These are phyloP conservation scores for Sclerotinia spermophila DNA, from an alignment of 2,329 filamentous ascomycete species.

Conservation along the genomic window DNA sequence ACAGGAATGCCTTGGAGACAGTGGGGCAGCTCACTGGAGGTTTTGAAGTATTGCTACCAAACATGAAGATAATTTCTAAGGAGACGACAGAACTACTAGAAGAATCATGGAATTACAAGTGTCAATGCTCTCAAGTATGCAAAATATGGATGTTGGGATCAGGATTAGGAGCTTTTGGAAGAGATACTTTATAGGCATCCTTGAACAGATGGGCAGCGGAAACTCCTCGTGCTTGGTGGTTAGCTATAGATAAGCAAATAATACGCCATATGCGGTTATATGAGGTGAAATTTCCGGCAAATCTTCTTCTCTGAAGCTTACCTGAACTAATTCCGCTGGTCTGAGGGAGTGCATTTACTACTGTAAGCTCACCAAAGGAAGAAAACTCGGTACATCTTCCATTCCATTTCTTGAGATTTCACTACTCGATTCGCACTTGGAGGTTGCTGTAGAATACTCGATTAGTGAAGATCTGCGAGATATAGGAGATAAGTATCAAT, in stretches of 20 bases:
- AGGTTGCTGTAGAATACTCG: not conserved
- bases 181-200: not conserved
- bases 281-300: not conserved
- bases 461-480: not conserved
- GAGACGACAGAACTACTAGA: not conserved
- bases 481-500: not conserved
- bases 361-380: not conserved
- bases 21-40: not conserved
- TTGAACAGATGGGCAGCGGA: not conserved
- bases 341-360: not conserved
- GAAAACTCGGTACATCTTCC: not conserved
- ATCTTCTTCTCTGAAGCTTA: not conserved
- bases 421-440: not conserved
- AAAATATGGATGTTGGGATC: not conserved
- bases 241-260: not conserved
- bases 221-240: not conserved
- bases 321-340: not conserved
- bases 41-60: not conserved
- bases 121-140: not conserved
- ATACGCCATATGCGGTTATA: not conserved
- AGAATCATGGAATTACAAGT: not conserved
- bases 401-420: not conserved
- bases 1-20: not conserved
- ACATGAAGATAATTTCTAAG: not conserved
- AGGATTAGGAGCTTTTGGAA: not conserved